phyloP scores from a whole-genome alignment of 2,329 filamentous ascomycete species.

The Cercospora brassicicola region DNA sequence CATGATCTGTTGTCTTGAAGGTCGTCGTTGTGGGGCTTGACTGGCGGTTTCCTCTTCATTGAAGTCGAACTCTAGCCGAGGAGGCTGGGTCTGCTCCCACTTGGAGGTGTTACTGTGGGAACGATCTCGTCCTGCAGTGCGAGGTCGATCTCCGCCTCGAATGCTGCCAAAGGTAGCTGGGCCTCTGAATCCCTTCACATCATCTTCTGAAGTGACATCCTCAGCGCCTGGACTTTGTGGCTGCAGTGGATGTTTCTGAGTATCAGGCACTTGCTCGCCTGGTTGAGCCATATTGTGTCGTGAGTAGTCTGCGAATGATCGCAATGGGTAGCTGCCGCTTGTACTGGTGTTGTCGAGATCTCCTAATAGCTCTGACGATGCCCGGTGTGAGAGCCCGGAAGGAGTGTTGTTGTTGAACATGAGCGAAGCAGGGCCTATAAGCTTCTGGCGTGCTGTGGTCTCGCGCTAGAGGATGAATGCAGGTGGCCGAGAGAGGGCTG shows the following conservation, averaged over 20 bases:
- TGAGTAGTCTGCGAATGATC: constrained; percentile 14
- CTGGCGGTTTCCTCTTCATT: constrained; percentile 19
- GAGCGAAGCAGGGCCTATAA: constrained; percentile 10
- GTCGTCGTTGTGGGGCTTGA: constrained; percentile 24
- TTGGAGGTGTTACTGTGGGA: constrained; percentile 24
- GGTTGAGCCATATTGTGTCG: constrained; percentile 15
- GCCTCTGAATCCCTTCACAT: constrained; percentile 16
- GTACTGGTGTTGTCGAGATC: neutral
- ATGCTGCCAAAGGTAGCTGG: constrained; percentile 7
- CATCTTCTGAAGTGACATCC: constrained; percentile 15
- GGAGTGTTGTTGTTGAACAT: constrained; percentile 9
- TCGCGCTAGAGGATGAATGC: constrained; percentile 3
- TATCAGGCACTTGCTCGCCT: neutral
- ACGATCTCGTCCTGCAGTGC: constrained; percentile 18
- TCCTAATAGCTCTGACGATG: constrained; percentile 11
- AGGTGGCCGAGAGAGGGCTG: constrained; percentile 15
- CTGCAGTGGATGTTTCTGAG: constrained; percentile 2
- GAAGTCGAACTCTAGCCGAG: constrained; percentile 28
- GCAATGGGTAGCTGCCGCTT: constrained; percentile 11
- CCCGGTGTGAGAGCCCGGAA: constrained; percentile 14
- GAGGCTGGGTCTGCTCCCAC: constrained; percentile 21
- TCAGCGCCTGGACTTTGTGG: constrained; percentile 12
- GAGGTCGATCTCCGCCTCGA: constrained; percentile 7
- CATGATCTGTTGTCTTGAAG: constrained; percentile 32
- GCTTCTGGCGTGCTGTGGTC: constrained; percentile 7